Percentiles rank a stretch among this genome's conserved stretches.
phyloP scores from a whole-genome alignment of 1,139 yeast genomes.

The Suhomyces atakaporum region DNA sequence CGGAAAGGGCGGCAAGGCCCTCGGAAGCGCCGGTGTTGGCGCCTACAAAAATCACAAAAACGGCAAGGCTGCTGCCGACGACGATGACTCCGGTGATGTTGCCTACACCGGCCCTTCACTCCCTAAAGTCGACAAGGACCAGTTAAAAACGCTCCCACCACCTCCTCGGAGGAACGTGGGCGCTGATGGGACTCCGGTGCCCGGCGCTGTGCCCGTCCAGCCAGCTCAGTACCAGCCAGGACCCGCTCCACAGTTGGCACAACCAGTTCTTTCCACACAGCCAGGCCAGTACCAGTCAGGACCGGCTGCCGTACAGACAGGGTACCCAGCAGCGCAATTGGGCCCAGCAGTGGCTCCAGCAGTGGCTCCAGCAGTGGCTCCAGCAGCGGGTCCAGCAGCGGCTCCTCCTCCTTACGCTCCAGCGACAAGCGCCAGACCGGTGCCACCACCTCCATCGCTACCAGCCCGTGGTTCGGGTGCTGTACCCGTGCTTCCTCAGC shows the following conservation, averaged over 20 bases:
- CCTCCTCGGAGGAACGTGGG: constrained; percentile 47
- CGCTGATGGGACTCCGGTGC: constrained; percentile 8
- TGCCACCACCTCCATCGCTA: constrained; percentile 1
- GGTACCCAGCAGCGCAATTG: too few relatives aligned
- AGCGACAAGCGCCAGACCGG: too few relatives aligned
- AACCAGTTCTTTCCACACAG: too few relatives aligned
- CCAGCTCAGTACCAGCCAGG: constrained; percentile 4
- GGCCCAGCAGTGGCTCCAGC: too few relatives aligned
- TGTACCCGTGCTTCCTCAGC: background rate
- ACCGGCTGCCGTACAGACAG: too few relatives aligned
- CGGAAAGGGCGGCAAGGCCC: constrained; percentile 50
- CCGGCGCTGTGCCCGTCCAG: constrained; percentile 8
- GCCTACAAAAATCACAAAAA: constrained; percentile 47
- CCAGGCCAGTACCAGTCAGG: too few relatives aligned
- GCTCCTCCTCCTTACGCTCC: too few relatives aligned
- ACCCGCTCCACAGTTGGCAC: constrained; percentile 3
- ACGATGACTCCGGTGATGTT: background rate
- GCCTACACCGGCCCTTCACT: constrained; percentile 14
- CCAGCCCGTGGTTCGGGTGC: constrained; percentile 1
- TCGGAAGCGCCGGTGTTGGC: constrained; percentile 50
- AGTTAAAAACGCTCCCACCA: constrained; percentile 50
- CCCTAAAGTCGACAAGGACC: constrained; percentile 32
- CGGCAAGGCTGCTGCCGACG: constrained; percentile 2
- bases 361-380: too few relatives aligned
- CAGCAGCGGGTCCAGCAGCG: too few relatives aligned